Conservation (phyloP, 495 filamentous ascomycete genomes). For the Hypomontagnella submonticulosa region DNA sequence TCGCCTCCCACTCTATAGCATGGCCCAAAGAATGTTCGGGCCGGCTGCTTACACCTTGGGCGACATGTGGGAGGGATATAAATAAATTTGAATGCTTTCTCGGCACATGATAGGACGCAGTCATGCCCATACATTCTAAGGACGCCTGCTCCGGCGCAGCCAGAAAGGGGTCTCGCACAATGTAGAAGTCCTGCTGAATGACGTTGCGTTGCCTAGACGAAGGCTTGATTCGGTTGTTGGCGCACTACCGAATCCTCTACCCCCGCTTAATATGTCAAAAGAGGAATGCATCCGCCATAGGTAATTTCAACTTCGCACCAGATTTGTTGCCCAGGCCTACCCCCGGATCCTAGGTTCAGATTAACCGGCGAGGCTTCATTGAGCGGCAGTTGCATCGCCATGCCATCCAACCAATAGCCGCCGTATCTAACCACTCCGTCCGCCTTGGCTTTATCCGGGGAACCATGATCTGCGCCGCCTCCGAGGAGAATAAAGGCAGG, state of each 20-base stretch:
- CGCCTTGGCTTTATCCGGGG: slow-evolving; percentile 44
- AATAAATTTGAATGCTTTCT: slow-evolving; percentile 31
- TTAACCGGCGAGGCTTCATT: slow-evolving; percentile 41
- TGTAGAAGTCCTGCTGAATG: slow-evolving; percentile 16
- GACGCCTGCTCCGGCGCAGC: slow-evolving; percentile 14
- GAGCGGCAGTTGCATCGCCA: slow-evolving; percentile 38
- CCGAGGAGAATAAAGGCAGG: slow-evolving; percentile 37
- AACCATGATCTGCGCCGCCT: slow-evolving; percentile 30
- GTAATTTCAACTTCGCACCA: slow-evolving; percentile 37
- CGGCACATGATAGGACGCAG: slow-evolving; percentile 26
- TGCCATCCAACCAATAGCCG: slow-evolving; percentile 27
- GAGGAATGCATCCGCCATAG: slow-evolving; percentile 33
- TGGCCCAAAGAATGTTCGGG: slow-evolving; percentile 14
- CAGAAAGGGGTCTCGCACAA: slow-evolving; percentile 11
- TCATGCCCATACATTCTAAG: slow-evolving; percentile 10
- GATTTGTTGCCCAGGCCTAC: slow-evolving; percentile 36
- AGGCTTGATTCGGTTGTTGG: slow-evolving; percentile 33
- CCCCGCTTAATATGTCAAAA: slow-evolving; percentile 46
- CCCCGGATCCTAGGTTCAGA: slow-evolving; percentile 30
- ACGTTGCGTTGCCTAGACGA: slow-evolving; percentile 35
- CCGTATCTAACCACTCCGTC: slow-evolving; percentile 17
- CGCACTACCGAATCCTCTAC: slow-evolving; percentile 37
- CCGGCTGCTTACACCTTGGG: slow-evolving; percentile 12
- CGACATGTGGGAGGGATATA: slow-evolving; percentile 25
- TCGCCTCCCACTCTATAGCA: slow-evolving; percentile 3